Evolutionary conservation across 176 grass and related monocot species (phyloP).

Genomic region (Paspalum vaginatum): DNA sequence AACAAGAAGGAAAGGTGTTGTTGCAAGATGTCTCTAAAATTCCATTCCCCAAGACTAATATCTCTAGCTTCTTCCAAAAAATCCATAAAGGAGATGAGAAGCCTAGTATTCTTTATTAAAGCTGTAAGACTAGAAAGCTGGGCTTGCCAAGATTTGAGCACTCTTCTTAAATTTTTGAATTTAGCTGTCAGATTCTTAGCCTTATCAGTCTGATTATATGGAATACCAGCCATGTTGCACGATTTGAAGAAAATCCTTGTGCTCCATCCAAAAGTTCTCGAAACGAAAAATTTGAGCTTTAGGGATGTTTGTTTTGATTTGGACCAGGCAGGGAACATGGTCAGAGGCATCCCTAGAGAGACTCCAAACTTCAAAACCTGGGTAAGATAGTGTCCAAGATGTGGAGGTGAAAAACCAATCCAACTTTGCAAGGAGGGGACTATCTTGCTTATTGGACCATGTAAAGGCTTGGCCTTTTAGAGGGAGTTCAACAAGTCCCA

Average conservation of each 20-base stretch:
- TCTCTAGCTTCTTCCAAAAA: not conserved
- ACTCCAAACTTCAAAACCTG: too few species aligned
- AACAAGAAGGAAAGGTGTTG: not conserved
- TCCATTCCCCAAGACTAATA: not conserved
- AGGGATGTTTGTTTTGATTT: not conserved
- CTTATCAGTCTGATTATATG: fast-evolving
- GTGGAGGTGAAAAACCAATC: too few species aligned
- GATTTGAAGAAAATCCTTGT: not conserved
- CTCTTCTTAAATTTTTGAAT: not conserved
- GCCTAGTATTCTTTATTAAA: not conserved
- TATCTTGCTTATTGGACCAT: too few species aligned
- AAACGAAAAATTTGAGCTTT: not conserved
- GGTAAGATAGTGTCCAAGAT: too few species aligned
- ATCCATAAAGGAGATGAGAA: not conserved
- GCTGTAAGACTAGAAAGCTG: not conserved
- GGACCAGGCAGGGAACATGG: not conserved
- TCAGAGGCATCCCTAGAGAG: not conserved
- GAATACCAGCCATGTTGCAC: not conserved
- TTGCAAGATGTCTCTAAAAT: not conserved
- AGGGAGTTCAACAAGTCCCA: not conserved
- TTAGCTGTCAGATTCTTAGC: not conserved
- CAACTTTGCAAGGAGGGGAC: too few species aligned
- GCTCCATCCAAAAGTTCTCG: not conserved
- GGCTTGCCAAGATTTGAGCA: not conserved
- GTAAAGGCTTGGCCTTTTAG: too few species aligned